A percentile compares a stretch with the other conserved stretches of the same genome.
These are phyloP conservation scores for Cladophialophora chaetospira DNA, from an alignment of 2,329 filamentous ascomycete species.

Conservation along the genomic window DNA sequence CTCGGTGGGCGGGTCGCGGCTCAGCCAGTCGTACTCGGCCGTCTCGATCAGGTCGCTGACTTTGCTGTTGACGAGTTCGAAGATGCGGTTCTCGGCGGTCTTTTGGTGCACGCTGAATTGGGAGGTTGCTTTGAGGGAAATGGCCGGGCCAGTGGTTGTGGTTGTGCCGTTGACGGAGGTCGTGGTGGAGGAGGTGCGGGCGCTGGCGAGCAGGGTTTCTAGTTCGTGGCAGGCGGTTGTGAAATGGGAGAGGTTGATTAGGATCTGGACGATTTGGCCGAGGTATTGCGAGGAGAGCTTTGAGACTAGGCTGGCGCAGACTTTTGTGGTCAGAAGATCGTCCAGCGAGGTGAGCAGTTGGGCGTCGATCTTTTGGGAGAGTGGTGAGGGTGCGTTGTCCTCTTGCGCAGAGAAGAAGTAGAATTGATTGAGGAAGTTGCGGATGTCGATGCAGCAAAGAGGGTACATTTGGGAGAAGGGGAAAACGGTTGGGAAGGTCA, in stretches of 20 bases:
- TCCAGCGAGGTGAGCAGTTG: conserved; percentile 88
- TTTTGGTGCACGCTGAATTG: conserved; percentile 90
- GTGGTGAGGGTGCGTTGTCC: conserved; percentile 72
- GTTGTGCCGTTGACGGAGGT: neutral
- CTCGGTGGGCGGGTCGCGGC: conserved; percentile 64
- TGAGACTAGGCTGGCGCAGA: conserved; percentile 87
- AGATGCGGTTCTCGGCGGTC: conserved; percentile 94
- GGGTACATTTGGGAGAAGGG: conserved; percentile 99
- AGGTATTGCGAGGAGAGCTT: conserved; percentile 88
- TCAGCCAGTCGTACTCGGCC: conserved; percentile 91
- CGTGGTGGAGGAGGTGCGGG: conserved; percentile 64
- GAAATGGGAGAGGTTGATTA: conserved; percentile 97
- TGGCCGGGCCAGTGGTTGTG: conserved; percentile 65
- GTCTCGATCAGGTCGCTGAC: conserved; percentile 97
- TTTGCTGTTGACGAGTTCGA: conserved; percentile 97
- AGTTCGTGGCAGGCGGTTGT: conserved; percentile 89
- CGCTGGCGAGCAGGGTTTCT: conserved; percentile 80
- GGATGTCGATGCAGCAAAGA: conserved; percentile 94
- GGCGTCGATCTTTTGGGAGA: conserved; percentile 75
- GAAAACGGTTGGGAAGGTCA: conserved; percentile 89
- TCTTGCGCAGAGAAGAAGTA: conserved; percentile 97
- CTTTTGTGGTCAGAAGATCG: conserved; percentile 87
- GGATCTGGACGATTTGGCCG: conserved; percentile 95
- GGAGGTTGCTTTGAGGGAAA: conserved; percentile 64
- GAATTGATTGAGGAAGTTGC: conserved; percentile 96